A percentile compares a stretch with the other conserved stretches of the same genome.
These are phyloP conservation scores for Priceomyces carsonii DNA, from an alignment of 805 yeast genomes.

Conservation along the genomic window DNA sequence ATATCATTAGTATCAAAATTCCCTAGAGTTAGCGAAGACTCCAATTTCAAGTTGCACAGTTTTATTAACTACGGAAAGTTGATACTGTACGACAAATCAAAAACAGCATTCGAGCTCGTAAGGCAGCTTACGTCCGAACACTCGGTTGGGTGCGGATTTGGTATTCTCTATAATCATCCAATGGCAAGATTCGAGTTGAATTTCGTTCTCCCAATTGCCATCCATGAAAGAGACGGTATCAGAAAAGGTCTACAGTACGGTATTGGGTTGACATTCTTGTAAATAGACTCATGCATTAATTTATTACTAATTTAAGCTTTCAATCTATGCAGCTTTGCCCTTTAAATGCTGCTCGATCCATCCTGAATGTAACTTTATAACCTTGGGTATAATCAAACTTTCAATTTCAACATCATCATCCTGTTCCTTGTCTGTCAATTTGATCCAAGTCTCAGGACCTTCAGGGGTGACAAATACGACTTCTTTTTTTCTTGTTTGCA, in stretches of 20 bases:
- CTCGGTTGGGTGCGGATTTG: conserved; percentile 47
- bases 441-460: conserved; percentile 49
- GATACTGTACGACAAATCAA: conserved; percentile 21
- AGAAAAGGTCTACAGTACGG: conserved; percentile 61
- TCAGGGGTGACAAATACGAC: conserved; percentile 78
- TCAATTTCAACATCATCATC: conserved; percentile 64
- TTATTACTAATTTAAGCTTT: too few relatives aligned
- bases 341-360: conserved; percentile 59
- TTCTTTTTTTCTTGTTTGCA: conserved; percentile 84
- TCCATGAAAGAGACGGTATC: conserved; percentile 44
- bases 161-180: conserved; percentile 55
- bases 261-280: conserved; percentile 58
- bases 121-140: conserved; percentile 15
- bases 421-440: conserved; percentile 43
- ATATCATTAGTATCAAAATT: conserved; percentile 43
- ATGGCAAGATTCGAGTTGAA: conserved; percentile 60
- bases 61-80: conserved; percentile 52
- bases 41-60: conserved; percentile 49
- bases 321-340: too few relatives aligned
- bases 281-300: conserved; percentile 10
- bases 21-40: conserved; percentile 42
- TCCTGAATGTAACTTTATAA: conserved; percentile 57
- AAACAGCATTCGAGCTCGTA: conserved; percentile 4
- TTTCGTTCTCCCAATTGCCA: conserved; percentile 50
- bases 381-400: conserved; percentile 75